Conservation (phyloP, 2,329 filamentous ascomycete species). For the Calcarisporium arbuscula region DNA sequence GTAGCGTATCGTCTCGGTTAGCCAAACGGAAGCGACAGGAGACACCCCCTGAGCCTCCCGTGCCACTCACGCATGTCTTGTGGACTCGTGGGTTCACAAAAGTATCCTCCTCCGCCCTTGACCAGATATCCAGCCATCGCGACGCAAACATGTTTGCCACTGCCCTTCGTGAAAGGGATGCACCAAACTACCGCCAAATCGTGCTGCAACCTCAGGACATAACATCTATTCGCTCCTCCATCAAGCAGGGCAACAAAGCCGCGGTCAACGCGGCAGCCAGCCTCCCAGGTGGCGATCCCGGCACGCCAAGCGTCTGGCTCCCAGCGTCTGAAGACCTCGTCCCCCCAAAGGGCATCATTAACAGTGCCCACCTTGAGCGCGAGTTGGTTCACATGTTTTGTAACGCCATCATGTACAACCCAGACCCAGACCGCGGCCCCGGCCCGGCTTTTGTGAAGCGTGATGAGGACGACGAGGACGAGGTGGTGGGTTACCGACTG, state of each 20-base stretch:
- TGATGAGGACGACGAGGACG: conserved; percentile 36
- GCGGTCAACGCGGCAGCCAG: conserved; percentile 54
- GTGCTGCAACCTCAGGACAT: conserved; percentile 72
- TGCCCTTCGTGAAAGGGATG: conserved; percentile 66
- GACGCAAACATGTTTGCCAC: conserved; percentile 75
- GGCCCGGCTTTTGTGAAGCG: conserved; percentile 53
- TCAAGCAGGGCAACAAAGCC: conserved; percentile 64
- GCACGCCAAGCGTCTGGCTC: conserved; percentile 53
- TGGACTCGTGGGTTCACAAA: conserved; percentile 72
- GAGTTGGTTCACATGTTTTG: conserved; percentile 96
- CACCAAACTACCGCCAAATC: conserved; percentile 68
- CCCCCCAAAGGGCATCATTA: conserved; percentile 85
- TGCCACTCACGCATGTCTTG: conserved; percentile 60
- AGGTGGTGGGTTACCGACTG: conserved; percentile 54
- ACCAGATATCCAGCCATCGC: conserved; percentile 70
- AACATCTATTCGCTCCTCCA: conserved; percentile 69
- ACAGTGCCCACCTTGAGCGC: conserved; percentile 85
- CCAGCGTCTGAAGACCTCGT: conserved; percentile 70
- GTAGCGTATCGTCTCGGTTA: conserved; percentile 29
- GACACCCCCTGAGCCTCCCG: conserved; percentile 38
- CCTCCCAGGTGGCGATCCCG: conserved; percentile 54
- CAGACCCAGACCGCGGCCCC: conserved; percentile 67
- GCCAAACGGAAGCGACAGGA: conserved; percentile 55
- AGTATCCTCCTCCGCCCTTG: conserved; percentile 65
- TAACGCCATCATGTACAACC: conserved; percentile 98